Evolutionary conservation across 208 protist genomes (phyloP).

Genomic region (Crithidia acanthocephali): DNA sequence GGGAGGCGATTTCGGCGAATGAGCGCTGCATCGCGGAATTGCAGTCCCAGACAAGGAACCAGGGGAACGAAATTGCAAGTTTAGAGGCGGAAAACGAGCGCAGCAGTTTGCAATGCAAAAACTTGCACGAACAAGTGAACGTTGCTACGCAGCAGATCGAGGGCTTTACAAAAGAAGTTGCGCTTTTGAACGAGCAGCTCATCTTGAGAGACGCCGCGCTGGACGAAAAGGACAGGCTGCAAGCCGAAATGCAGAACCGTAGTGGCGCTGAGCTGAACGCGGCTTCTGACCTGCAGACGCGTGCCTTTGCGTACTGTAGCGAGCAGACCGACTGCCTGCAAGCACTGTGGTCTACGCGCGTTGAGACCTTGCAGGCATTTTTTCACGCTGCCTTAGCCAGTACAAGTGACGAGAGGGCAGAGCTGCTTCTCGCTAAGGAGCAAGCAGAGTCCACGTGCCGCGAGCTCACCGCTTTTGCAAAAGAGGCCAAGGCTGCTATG

Average conservation of each 20-base stretch:
- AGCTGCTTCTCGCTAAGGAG: conserved; percentile 21
- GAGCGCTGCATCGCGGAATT: not conserved
- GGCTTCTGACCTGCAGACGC: not conserved
- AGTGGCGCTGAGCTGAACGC: not conserved
- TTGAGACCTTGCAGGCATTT: not conserved
- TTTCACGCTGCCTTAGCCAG: not conserved
- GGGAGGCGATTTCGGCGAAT: not conserved
- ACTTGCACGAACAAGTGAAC: not conserved
- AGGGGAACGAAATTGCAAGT: not conserved
- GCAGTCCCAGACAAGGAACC: not conserved
- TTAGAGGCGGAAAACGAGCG: not conserved
- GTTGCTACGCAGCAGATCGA: not conserved
- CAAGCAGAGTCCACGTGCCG: conserved; percentile 23
- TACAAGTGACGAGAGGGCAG: not conserved
- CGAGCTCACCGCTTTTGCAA: conserved; percentile 37
- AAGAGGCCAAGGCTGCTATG: conserved; percentile 37
- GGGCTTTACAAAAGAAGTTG: not conserved
- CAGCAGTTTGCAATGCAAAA: not conserved
- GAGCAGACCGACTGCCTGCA: not conserved
- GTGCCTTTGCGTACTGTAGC: not conserved
- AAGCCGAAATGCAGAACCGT: not conserved
- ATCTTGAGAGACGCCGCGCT: conserved; percentile 2
- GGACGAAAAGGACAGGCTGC: not conserved
- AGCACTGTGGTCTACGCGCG: not conserved
- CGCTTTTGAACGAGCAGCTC: conserved; percentile 13